Evolutionary conservation across 1,284 basidiomycete species (phyloP).

Genomic region (Mycena citricolor): DNA sequence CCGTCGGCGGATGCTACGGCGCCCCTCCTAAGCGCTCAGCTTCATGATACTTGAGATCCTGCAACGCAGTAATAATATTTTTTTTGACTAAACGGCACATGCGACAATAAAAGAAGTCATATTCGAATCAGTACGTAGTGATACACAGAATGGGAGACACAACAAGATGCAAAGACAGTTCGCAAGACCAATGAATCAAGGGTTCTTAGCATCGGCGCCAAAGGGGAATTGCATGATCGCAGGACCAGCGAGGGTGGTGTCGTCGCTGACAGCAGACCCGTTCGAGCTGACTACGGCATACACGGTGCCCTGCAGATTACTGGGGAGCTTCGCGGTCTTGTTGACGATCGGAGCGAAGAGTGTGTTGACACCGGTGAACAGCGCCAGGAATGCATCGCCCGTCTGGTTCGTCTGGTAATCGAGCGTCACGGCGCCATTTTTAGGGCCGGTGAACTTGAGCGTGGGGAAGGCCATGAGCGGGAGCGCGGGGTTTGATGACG

Average conservation of each 20-base stretch:
- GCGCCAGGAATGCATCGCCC: slow-evolving; percentile 16
- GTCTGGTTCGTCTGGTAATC: slow-evolving; percentile 1
- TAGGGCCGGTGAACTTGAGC: slow-evolving; percentile 28
- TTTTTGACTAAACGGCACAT: too few species aligned
- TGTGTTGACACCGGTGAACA: slow-evolving; percentile 9
- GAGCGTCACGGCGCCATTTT: slow-evolving; percentile 5
- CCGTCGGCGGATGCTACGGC: too few species aligned
- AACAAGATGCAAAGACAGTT: too few species aligned
- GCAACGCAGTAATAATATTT: too few species aligned
- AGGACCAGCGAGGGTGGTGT: slow-evolving; percentile 7
- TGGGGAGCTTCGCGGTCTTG: slow-evolving; percentile 2
- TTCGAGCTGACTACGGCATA: slow-evolving; percentile 11
- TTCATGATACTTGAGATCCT: too few species aligned
- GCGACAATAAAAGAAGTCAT: too few species aligned
- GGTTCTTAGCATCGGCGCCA: too few species aligned
- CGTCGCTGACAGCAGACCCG: slow-evolving; percentile 1
- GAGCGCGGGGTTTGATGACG: slow-evolving; percentile 46
- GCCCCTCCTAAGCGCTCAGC: too few species aligned
- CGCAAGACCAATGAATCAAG: too few species aligned
- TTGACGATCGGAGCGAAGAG: background rate
- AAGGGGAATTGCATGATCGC: slow-evolving; percentile 33
- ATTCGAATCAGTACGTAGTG: too few species aligned
- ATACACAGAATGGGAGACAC: too few species aligned
- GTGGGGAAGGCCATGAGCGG: slow-evolving; percentile 49
- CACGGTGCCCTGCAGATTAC: slow-evolving; percentile 1